A percentile compares a stretch with the other conserved stretches of the same genome.
Conservation (phyloP, 192 early-diverging fungal species). For the Mortierella alpina region DNA sequence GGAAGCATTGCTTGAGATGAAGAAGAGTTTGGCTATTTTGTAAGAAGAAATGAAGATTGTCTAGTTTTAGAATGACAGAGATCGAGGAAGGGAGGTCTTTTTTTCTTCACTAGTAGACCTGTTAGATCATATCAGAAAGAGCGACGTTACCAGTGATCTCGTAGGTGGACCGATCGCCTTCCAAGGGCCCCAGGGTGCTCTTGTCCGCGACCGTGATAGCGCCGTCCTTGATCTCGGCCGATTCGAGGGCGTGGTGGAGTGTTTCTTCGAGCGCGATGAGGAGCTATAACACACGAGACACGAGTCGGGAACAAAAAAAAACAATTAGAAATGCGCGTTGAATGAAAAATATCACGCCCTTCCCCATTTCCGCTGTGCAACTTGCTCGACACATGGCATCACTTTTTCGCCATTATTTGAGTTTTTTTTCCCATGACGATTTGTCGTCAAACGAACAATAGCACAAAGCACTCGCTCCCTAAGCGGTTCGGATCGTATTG, state of each 20-base stretch:
- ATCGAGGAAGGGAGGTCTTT: neutral
- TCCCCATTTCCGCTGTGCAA: too few relatives aligned
- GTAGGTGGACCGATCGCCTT: constrained; percentile 55
- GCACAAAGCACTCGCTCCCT: neutral
- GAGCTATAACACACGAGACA: constrained; percentile 35
- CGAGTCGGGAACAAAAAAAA: neutral
- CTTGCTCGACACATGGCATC: constrained; percentile 13
- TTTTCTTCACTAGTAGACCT: neutral
- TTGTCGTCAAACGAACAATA: neutral
- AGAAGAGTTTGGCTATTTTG: constrained; percentile 39
- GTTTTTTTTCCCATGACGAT: neutral
- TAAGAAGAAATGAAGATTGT: neutral
- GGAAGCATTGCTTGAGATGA: constrained; percentile 10
- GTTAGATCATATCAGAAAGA: neutral
- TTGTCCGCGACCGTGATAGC: constrained; percentile 51
- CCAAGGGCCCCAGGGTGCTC: constrained; percentile 38
- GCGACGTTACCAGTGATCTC: constrained; percentile 45
- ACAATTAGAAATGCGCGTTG: neutral
- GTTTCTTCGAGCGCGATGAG: constrained; percentile 59
- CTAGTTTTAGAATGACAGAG: neutral
- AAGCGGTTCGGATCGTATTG: neutral
- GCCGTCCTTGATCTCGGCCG: constrained; percentile 26
- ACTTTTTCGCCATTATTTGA: neutral
- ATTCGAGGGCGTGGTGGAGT: constrained; percentile 41
- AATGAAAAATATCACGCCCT: neutral